A percentile compares a stretch with the other conserved stretches of the same genome.
phyloP scores from a whole-genome alignment of 192 early-diverging fungal species.

The Entophlyctis luteolus region DNA sequence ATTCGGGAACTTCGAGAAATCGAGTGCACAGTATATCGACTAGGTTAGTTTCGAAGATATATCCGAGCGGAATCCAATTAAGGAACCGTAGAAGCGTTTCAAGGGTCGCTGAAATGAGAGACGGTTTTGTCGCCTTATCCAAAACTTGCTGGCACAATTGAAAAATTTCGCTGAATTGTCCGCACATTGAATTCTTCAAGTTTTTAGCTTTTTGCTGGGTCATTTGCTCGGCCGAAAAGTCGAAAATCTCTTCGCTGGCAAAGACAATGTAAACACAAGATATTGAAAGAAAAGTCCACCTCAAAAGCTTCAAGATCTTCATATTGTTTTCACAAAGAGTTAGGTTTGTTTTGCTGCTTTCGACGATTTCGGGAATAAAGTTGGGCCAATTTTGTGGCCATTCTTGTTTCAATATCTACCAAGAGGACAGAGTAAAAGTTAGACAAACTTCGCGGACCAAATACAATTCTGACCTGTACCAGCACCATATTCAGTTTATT shows the following conservation, averaged over 20 bases:
- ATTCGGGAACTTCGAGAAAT: conserved; percentile 81
- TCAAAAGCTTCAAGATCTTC: conserved; percentile 95
- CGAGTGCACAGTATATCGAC: conserved; percentile 78
- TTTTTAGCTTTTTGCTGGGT: conserved; percentile 90
- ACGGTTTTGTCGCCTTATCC: conserved; percentile 83
- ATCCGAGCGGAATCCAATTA: conserved; percentile 97
- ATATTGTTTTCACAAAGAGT: conserved; percentile 99
- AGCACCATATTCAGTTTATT: conserved; percentile 94
- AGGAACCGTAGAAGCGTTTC: conserved; percentile 93
- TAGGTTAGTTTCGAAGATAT: conserved; percentile 93
- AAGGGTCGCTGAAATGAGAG: conserved; percentile 85
- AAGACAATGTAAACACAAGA: not conserved
- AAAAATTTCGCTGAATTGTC: conserved; percentile 93
- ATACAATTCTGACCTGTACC: conserved; percentile 70
- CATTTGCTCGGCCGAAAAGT: conserved; percentile 98
- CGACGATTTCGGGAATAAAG: conserved; percentile 97
- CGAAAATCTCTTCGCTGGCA: conserved; percentile 95
- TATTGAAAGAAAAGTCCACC: conserved; percentile 46
- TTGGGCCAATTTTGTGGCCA: conserved; percentile 99
- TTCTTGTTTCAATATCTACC: conserved; percentile 95
- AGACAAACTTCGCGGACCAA: not conserved
- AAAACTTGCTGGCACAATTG: conserved; percentile 91
- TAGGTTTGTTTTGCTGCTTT: conserved; percentile 86
- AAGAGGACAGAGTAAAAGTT: not conserved
- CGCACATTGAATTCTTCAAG: conserved; percentile 92